phyloP scores from a whole-genome alignment of 345 rosid genomes.

The Moricandia moricandioides region DNA sequence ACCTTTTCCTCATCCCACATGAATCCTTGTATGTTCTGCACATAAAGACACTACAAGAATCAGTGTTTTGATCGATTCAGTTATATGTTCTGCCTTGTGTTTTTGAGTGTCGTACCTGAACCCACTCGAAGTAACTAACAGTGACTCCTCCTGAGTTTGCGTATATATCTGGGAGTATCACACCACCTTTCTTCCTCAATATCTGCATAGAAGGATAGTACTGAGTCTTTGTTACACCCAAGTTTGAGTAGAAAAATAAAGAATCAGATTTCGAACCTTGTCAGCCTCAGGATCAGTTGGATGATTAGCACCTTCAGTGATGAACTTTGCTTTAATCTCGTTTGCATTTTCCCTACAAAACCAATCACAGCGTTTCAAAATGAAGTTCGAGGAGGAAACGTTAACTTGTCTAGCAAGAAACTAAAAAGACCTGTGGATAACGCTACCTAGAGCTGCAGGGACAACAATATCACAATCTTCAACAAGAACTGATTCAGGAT shows the following conservation, averaged over 20 bases:
- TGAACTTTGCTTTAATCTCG: constrained; percentile 80
- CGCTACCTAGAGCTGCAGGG: constrained; percentile 95
- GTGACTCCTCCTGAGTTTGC: constrained; percentile 51
- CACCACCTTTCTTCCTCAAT: constrained; percentile 79
- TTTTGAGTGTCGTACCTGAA: constrained; percentile 56
- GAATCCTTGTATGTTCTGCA: neutral
- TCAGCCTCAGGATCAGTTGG: constrained; percentile 98
- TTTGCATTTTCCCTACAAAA: constrained; percentile 74
- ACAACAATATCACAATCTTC: constrained; percentile 86
- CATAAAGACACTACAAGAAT: neutral
- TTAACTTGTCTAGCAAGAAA: neutral
- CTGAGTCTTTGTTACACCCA: neutral
- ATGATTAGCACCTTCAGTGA: constrained; percentile 93
- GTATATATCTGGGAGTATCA: constrained; percentile 57
- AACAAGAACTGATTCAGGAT: constrained; percentile 58
- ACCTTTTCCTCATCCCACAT: neutral
- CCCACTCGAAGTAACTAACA: constrained; percentile 99
- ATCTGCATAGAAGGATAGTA: constrained; percentile 44
- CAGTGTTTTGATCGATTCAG: neutral
- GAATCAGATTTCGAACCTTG: constrained; percentile 48
- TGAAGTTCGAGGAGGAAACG: neutral
- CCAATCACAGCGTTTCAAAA: neutral
- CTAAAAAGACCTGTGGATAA: constrained; percentile 63
- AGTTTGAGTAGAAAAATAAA: neutral
- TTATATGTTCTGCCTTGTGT: neutral